Evolutionary conservation across 176 grass and related monocot genomes (phyloP).

Genomic region (Aechmea fasciata): DNA sequence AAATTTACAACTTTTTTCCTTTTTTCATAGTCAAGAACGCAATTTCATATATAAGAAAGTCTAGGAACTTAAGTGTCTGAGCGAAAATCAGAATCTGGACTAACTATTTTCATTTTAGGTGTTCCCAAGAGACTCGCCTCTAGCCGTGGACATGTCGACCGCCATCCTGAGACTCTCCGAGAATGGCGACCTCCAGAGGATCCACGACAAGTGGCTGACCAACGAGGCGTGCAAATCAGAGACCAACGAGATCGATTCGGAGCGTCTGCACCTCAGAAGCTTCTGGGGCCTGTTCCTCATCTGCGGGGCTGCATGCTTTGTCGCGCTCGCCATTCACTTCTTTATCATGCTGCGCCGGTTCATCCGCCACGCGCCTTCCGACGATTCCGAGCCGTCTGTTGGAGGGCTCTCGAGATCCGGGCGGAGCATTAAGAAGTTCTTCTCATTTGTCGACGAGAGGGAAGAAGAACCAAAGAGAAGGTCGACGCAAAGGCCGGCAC

Average conservation of each 20-base stretch:
- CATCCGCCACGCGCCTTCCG: constrained; percentile 14
- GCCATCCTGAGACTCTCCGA: constrained; percentile 73
- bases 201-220: constrained; percentile 85
- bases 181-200: constrained; percentile 78
- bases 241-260: constrained; percentile 38
- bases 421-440: constrained; percentile 26
- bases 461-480: constrained; percentile 21
- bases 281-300: constrained; percentile 89
- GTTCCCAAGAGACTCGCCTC: constrained; percentile 71
- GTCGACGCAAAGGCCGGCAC: constrained; percentile 16
- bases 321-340: constrained; percentile 59
- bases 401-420: constrained; percentile 4
- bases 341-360: constrained; percentile 32
- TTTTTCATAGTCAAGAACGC: not conserved
- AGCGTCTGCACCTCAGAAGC: constrained; percentile 61
- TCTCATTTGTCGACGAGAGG: constrained; percentile 59
- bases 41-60: not conserved
- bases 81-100: not conserved
- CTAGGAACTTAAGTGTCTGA: not conserved
- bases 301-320: constrained; percentile 46
- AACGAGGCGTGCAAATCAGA: constrained; percentile 31
- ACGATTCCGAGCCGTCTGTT: constrained; percentile 1
- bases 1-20: not conserved
- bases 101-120: constrained; percentile 28
- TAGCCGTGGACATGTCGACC: constrained; percentile 75